A percentile compares a stretch with the other conserved stretches of the same genome.
Evolutionary conservation across 2,329 filamentous ascomycete genomes (phyloP).

Genomic region (Botrytis tulipae): DNA sequence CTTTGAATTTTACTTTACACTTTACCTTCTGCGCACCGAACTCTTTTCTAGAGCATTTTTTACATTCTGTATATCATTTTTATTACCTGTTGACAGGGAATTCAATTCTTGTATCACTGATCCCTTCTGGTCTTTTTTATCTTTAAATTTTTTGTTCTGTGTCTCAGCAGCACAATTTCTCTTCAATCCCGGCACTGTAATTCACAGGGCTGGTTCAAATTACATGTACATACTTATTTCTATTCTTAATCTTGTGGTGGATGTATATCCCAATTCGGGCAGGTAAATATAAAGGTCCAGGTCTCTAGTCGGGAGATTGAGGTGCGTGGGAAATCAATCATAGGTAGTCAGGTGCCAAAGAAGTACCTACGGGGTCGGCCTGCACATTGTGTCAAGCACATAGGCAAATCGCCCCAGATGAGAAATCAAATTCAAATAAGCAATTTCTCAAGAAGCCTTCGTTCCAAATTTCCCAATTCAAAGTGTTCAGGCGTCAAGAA

Average conservation of each 20-base stretch:
- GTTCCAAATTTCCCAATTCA: not conserved
- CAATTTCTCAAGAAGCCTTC: constrained; percentile 17
- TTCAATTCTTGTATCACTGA: constrained; percentile 20
- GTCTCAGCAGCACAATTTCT: not conserved
- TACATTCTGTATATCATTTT: constrained; percentile 19
- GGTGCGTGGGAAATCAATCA: not conserved
- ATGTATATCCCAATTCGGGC: constrained; percentile 6
- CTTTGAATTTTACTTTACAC: not conserved
- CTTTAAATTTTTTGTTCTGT: not conserved
- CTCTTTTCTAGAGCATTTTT: not conserved
- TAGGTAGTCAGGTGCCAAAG: not conserved
- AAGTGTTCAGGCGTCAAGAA: constrained; percentile 8
- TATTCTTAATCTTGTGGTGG: constrained; percentile 16
- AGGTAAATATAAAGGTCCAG: constrained; percentile 16
- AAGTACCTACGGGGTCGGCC: not conserved
- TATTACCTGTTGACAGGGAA: constrained; percentile 8
- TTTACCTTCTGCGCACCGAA: constrained; percentile 9
- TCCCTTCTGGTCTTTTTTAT: not conserved
- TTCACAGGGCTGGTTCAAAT: constrained; percentile 1
- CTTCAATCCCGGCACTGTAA: constrained; percentile 6
- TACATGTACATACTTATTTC: constrained; percentile 15
- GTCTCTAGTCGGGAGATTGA: not conserved
- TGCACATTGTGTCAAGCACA: constrained; percentile 6
- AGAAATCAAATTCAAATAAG: constrained; percentile 18
- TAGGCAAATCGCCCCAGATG: not conserved